These are phyloP conservation scores for Daldinia decipiens DNA, from an alignment of 495 filamentous ascomycete genomes.

Conservation along the genomic window DNA sequence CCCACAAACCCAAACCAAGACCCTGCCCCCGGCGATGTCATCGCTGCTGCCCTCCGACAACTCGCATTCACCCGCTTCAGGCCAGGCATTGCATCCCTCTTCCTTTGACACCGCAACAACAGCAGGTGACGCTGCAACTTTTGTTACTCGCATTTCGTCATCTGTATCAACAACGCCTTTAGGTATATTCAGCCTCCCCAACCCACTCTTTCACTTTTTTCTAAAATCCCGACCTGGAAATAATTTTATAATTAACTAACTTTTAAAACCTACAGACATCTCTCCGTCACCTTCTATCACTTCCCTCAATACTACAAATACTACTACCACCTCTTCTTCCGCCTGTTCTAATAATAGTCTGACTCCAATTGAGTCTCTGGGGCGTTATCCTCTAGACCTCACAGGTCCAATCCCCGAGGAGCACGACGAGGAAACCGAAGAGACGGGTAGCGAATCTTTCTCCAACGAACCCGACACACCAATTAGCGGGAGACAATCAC, in stretches of 20 bases:
- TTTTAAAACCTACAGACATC: conserved; percentile 34
- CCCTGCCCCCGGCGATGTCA: conserved; percentile 45
- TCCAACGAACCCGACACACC: conserved; percentile 61
- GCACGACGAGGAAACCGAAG: conserved; percentile 51
- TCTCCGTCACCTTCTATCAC: conserved; percentile 36
- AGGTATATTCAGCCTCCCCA: conserved; percentile 45
- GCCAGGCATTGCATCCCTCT: conserved; percentile 12
- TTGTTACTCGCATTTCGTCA: conserved; percentile 32
- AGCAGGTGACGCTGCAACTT: conserved; percentile 14
- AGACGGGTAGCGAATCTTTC: conserved; percentile 57
- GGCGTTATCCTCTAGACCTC: conserved; percentile 56
- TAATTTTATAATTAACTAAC: conserved; percentile 32
- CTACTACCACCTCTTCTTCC: conserved; percentile 4
- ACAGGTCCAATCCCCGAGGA: conserved; percentile 59
- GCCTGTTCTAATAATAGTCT: conserved; percentile 3
- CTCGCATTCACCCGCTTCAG: conserved; percentile 27
- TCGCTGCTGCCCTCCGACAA: conserved; percentile 25
- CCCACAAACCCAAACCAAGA: conserved; percentile 32
- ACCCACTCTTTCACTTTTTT: conserved; percentile 19
- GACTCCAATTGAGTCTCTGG: conserved; percentile 45
- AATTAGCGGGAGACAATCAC: conserved; percentile 61
- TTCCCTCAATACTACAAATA: conserved; percentile 28
- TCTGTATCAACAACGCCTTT: conserved; percentile 28
- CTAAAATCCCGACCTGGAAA: not conserved
- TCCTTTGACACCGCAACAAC: conserved; percentile 26